phyloP scores from a whole-genome alignment of 768 basidiomycete species.

The Xanthoconium purpureum region DNA sequence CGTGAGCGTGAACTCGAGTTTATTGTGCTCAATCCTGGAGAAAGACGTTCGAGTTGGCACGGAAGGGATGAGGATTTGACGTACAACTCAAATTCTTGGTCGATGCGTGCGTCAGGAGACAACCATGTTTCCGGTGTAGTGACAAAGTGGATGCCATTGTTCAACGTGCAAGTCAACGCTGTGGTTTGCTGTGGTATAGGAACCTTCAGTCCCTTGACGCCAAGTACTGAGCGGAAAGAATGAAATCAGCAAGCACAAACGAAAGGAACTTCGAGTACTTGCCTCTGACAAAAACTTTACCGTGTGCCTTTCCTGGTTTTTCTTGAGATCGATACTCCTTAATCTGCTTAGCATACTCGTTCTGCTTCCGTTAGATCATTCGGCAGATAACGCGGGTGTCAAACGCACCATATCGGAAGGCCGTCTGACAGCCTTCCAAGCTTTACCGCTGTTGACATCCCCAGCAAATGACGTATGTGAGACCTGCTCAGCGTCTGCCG shows the following conservation, averaged over 20 bases:
- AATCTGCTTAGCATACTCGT: constrained; percentile 92
- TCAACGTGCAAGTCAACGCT: constrained; percentile 78
- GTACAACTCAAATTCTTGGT: constrained; percentile 90
- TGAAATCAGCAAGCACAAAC: neutral
- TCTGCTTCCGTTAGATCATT: constrained; percentile 44
- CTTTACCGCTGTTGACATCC: constrained; percentile 75
- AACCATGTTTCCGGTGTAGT: constrained; percentile 80
- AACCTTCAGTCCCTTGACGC: constrained; percentile 67
- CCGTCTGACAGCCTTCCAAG: constrained; percentile 84
- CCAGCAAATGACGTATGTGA: constrained; percentile 72
- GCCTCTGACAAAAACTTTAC: constrained; percentile 96
- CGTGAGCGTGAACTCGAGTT: constrained; percentile 91
- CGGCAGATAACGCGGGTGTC: neutral
- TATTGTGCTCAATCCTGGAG: constrained; percentile 83
- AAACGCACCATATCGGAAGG: constrained; percentile 89
- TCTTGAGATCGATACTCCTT: constrained; percentile 75
- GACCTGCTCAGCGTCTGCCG: constrained; percentile 67
- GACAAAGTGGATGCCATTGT: constrained; percentile 96
- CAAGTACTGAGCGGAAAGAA: constrained; percentile 52
- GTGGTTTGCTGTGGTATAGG: constrained; percentile 80
- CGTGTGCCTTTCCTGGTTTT: constrained; percentile 75
- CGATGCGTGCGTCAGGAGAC: constrained; percentile 56
- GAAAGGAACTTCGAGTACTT: constrained; percentile 13
- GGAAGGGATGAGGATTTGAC: constrained; percentile 27
- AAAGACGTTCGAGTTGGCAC: neutral